phyloP scores from a whole-genome alignment of 495 filamentous ascomycete species.

The Tirmania nivea region DNA sequence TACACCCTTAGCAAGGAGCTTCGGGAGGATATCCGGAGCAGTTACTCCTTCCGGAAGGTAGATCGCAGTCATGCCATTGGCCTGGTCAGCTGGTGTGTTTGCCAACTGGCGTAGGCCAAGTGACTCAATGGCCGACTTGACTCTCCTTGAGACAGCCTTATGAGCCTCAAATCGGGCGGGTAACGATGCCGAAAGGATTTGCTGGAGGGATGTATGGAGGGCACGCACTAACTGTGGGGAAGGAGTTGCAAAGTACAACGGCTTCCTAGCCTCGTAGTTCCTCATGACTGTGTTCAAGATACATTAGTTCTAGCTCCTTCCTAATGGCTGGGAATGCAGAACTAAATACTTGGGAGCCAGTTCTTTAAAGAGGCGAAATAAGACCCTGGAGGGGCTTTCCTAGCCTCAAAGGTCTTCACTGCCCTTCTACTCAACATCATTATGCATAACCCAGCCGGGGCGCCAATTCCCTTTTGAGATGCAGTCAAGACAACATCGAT shows the following conservation, averaged over 20 bases:
- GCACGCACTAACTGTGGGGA: conserved; percentile 86
- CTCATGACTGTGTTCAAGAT: conserved; percentile 49
- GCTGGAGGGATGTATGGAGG: conserved; percentile 73
- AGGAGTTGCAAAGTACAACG: conserved; percentile 93
- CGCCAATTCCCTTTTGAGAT: conserved; percentile 88
- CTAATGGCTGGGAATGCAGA: background rate
- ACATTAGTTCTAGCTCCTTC: background rate
- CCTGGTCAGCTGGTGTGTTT: conserved; percentile 64
- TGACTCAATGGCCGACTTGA: conserved; percentile 58
- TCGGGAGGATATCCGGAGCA: conserved; percentile 62
- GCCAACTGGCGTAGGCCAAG: conserved; percentile 77
- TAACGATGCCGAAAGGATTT: conserved; percentile 61
- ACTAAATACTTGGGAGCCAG: conserved; percentile 60
- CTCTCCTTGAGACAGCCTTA: conserved; percentile 47
- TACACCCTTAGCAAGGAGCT: conserved; percentile 69
- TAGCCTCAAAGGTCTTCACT: conserved; percentile 55
- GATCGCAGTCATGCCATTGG: conserved; percentile 93
- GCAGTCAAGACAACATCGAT: conserved; percentile 86
- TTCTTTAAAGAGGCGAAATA: conserved; percentile 95
- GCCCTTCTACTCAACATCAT: conserved; percentile 78
- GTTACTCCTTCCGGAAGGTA: conserved; percentile 72
- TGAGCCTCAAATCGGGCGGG: conserved; percentile 62
- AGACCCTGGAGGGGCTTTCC: conserved; percentile 55
- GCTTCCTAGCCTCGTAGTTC: conserved; percentile 92
- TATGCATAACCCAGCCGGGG: conserved; percentile 80